Evolutionary conservation across 441 rosid species (phyloP), one percentile per base, ranked within the genome.

Genomic region (Arabidopsis lyrata): DNA sequence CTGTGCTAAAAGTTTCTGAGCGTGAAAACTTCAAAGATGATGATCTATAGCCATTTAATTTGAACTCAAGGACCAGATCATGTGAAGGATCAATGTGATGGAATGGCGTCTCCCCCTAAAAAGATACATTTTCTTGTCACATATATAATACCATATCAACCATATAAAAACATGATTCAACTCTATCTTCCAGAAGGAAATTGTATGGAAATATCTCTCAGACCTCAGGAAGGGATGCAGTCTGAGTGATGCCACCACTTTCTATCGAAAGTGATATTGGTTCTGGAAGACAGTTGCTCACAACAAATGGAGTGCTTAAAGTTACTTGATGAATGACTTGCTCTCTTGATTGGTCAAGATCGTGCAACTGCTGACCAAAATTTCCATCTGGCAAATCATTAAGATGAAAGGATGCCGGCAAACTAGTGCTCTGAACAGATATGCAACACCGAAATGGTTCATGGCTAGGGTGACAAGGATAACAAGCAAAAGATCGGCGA

Each of bases 81-180:
- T 91, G 98, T 10, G 91, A 92, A 79, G 94, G 92, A 82, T 95
- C 99, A 58, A 90, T 81, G 79, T 92, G 91, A 87, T 92, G 92
- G 78, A 91, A 92, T 34, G 85, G 83, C 53, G 84, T 87, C 71
- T 82, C 83, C 66, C 83, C 89, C 97, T 91, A 85, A 76, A 83
- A 85, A 64, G 39, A 70, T 42, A 56, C 13, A 59, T 15, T 55
- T 31, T 67, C 29, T 35, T 39, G 44, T 66, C 58, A 67, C 47
- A 35, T 69, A 66, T 22, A 35, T 41, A n/a, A 58, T 34, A 66
- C 77, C 52, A 77, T 35, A 48, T 15, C 0, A 54, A 62, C 65
- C 41, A 68, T 44, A 62, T 6, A 18, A 54, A 12, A 42, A 49
- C 34, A 70, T 52, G 16, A 74, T 34, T 66, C 59, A 77, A 61